Conservation (phyloP, 2,329 filamentous ascomycete genomes). For the Cercospora sp. region DNA sequence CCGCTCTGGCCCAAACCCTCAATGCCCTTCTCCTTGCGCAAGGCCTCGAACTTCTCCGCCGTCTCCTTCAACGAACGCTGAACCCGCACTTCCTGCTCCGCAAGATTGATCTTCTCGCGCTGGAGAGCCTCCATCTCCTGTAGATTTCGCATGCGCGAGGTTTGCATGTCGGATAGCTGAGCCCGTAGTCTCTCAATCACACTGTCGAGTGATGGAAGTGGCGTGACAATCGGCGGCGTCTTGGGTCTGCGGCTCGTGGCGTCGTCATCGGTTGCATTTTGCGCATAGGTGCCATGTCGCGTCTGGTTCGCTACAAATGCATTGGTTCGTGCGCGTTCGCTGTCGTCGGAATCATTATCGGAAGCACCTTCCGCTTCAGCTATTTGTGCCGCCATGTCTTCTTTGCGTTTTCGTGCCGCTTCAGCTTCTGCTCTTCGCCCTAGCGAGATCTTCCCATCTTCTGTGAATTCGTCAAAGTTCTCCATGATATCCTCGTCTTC, state of each 20-base stretch:
- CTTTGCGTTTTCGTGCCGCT: slow-evolving; percentile 61
- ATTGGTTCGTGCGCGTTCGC: slow-evolving; percentile 63
- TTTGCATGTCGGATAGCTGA: slow-evolving; percentile 64
- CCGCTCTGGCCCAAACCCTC: slow-evolving; percentile 1
- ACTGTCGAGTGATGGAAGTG: slow-evolving; percentile 71
- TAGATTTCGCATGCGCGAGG: slow-evolving; percentile 58
- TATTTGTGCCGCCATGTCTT: slow-evolving; percentile 82
- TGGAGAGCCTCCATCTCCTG: slow-evolving; percentile 66
- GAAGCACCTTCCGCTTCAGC: slow-evolving; percentile 58
- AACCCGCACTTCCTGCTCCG: slow-evolving; percentile 72
- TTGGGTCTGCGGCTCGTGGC: slow-evolving; percentile 36
- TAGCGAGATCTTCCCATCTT: slow-evolving; percentile 71
- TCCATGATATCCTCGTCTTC: slow-evolving; percentile 94
- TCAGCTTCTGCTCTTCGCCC: slow-evolving; percentile 78
- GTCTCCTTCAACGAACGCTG: slow-evolving; percentile 79
- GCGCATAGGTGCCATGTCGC: slow-evolving; percentile 73
- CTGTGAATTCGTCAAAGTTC: slow-evolving; percentile 82
- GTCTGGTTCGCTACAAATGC: slow-evolving; percentile 89
- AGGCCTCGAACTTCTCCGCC: slow-evolving; percentile 66
- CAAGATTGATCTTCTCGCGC: slow-evolving; percentile 68
- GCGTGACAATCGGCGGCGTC: slow-evolving; percentile 63
- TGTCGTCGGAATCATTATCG: slow-evolving; percentile 57
- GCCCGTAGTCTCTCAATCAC: slow-evolving; percentile 65
- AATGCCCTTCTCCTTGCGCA: slow-evolving; percentile 54
- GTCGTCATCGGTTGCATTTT: slow-evolving; percentile 13